Evolutionary conservation across 805 yeast species (phyloP).

Genomic region (Candida maesae): DNA sequence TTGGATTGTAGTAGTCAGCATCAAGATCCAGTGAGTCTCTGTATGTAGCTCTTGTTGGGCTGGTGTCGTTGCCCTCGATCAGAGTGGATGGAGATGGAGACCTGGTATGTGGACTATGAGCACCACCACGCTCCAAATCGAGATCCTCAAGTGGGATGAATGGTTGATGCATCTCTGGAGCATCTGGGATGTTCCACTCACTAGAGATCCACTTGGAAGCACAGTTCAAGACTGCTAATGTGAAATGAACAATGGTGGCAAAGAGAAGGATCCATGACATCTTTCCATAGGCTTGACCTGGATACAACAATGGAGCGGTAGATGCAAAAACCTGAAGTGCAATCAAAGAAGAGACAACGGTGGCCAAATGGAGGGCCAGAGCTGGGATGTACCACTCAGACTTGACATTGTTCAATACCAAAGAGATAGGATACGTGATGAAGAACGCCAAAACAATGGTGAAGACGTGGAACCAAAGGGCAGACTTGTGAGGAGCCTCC

Average conservation of each 20-base stretch:
- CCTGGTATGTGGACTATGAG: conserved; percentile 10
- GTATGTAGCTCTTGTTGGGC: conserved; percentile 16
- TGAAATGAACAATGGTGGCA: conserved; percentile 49
- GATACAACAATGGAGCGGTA: conserved; percentile 67
- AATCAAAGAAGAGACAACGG: conserved; percentile 48
- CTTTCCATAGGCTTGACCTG: conserved; percentile 66
- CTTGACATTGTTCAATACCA: conserved; percentile 59
- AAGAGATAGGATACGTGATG: conserved; percentile 61
- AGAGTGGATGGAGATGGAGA: conserved; percentile 25
- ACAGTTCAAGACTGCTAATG: conserved; percentile 46
- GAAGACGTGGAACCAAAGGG: conserved; percentile 52
- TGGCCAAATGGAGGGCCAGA: conserved; percentile 46
- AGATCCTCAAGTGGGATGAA: conserved; percentile 30
- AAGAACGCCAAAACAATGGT: conserved; percentile 42
- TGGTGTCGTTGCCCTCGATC: conserved; percentile 15
- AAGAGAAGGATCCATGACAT: conserved; percentile 61
- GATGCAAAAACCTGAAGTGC: conserved; percentile 53
- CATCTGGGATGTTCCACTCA: conserved; percentile 19
- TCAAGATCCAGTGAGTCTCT: conserved; percentile 26
- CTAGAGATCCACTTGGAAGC: conserved; percentile 41
- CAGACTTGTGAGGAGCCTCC: conserved; percentile 43
- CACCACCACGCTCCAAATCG: conserved; percentile 22
- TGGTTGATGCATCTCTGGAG: conserved; percentile 14
- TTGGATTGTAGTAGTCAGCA: conserved; percentile 11
- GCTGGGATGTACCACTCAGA: conserved; percentile 57